Evolutionary conservation across 164 flowering plant species (phyloP).

Genomic region (Stephania cephalantha): DNA sequence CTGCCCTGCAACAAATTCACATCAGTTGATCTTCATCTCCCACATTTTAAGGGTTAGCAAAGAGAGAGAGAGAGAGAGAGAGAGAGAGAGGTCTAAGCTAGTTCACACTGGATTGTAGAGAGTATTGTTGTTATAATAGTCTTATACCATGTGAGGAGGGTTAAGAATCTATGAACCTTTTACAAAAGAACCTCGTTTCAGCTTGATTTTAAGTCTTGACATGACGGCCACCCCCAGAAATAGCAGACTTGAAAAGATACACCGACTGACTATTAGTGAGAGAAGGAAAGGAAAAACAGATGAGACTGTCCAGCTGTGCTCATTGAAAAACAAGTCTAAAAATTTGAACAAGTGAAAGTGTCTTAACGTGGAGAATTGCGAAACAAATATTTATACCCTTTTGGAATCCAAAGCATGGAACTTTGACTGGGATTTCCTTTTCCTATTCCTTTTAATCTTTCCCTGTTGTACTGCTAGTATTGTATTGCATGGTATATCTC

Average conservation of each 20-base stretch:
- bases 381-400: background rate
- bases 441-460: background rate
- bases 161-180: background rate
- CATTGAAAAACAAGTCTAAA: no score
- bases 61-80: no score
- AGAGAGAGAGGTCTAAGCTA: no score
- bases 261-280: background rate
- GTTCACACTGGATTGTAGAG: no score
- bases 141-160: background rate
- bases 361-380: no score
- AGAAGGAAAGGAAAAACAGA: background rate
- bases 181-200: background rate
- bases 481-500: no score
- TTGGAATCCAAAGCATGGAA: slow-evolving; percentile 7
- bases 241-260: background rate
- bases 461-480: no score
- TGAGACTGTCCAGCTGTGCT: background rate
- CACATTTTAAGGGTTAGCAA: no score
- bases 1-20: no score
- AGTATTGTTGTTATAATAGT: no score
- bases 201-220: background rate
- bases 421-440: slow-evolving; percentile 6
- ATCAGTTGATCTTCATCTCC: no score
- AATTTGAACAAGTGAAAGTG: no score
- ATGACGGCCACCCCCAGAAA: background rate